phyloP scores from a whole-genome alignment of 805 yeast genomes.

The Ogataea paraovalis region DNA sequence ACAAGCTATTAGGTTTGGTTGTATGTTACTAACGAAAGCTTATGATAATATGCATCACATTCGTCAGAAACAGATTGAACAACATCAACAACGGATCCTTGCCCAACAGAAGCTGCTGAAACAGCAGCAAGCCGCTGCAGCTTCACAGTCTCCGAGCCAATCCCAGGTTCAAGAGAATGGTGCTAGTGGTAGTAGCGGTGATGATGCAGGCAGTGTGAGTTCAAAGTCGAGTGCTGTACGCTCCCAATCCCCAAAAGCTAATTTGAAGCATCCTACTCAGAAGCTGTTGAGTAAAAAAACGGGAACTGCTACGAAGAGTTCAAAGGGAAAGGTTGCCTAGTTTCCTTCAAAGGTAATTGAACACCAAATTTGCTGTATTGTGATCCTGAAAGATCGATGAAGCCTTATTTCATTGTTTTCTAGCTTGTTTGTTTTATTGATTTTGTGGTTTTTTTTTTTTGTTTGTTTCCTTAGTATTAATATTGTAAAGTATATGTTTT shows the following conservation, averaged over 20 bases:
- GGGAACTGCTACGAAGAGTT: neutral
- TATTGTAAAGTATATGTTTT: neutral
- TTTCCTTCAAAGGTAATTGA: neutral
- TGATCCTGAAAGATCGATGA: no score
- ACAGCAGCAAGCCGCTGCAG: slow-evolving; percentile 31
- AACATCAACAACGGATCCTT: slow-evolving; percentile 32
- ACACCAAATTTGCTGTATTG: neutral
- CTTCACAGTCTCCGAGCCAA: neutral
- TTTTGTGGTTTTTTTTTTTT: neutral
- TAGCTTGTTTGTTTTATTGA: neutral
- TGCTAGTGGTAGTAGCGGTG: neutral
- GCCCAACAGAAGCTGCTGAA: slow-evolving; percentile 29
- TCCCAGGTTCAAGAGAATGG: neutral
- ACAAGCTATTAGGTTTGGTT: slow-evolving; percentile 85
- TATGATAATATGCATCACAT: slow-evolving; percentile 78
- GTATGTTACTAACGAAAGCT: slow-evolving; percentile 84
- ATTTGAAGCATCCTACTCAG: neutral
- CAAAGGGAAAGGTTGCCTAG: neutral
- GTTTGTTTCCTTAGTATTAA: neutral
- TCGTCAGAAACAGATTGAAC: slow-evolving; percentile 60
- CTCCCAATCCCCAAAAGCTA: slow-evolving; percentile 3
- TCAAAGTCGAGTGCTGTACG: neutral
- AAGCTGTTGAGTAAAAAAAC: neutral
- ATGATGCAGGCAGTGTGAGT: neutral
- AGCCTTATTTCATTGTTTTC: neutral